Conservation (phyloP, 345 rosid species). For the Lumnitzera racemosa region DNA sequence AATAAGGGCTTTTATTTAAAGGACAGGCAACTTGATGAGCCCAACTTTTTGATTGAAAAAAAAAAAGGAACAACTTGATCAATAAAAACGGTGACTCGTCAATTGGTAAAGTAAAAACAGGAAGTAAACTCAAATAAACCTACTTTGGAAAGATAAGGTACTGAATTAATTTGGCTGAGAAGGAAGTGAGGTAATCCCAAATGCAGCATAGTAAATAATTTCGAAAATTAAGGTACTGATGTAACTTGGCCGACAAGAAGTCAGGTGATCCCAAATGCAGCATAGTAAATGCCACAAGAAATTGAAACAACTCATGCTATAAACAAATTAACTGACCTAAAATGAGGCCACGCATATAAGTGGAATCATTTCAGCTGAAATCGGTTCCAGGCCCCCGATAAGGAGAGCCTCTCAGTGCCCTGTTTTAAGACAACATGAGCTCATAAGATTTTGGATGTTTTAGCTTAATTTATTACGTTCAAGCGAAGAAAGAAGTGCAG, state of each 20-base stretch:
- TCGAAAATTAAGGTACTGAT: not conserved
- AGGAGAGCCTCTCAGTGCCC: conserved; percentile 97
- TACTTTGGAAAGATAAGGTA: too few relatives aligned
- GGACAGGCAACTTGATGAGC: too few relatives aligned
- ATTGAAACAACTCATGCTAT: conserved; percentile 41
- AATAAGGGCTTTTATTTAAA: too few relatives aligned
- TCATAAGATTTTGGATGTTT: conserved; percentile 79
- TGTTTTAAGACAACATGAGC: conserved; percentile 99
- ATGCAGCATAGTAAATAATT: too few relatives aligned
- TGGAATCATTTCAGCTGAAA: conserved; percentile 96
- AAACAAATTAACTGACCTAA: conserved; percentile 96
- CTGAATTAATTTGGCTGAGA: too few relatives aligned
- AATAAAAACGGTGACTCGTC: too few relatives aligned
- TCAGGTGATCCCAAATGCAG: conserved; percentile 22
- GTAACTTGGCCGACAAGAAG: not conserved
- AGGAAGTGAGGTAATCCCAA: too few relatives aligned
- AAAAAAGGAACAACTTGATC: too few relatives aligned
- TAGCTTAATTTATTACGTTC: conserved; percentile 46
- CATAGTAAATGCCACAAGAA: conserved; percentile 51
- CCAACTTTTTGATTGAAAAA: too few relatives aligned
- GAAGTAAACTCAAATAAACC: too few relatives aligned
- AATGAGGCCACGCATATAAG: conserved; percentile 98
- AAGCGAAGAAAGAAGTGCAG: conserved; percentile 57
- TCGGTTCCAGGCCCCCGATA: conserved; percentile 96
- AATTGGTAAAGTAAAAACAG: too few relatives aligned